phyloP scores from a whole-genome alignment of 2,329 filamentous ascomycete species.

The Cryoendolithus antarcticus region DNA sequence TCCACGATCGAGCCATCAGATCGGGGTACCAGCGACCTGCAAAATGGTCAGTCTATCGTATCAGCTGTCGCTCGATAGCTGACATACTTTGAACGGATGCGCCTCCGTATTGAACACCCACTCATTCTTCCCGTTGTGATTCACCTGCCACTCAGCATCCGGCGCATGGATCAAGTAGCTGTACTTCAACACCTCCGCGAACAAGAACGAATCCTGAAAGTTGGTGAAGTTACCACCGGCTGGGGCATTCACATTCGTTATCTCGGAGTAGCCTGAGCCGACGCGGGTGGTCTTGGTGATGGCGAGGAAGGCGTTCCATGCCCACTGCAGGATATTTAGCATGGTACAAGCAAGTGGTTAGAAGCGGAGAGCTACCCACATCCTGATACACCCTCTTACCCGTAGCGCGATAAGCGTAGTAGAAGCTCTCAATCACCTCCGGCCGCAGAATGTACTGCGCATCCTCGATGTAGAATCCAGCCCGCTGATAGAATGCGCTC shows the following conservation, averaged over 20 bases:
- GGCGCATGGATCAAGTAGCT: slow-evolving; percentile 6
- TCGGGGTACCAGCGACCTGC: no score
- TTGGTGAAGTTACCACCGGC: slow-evolving; percentile 52
- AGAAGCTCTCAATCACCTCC: slow-evolving; percentile 73
- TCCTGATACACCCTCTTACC: slow-evolving; percentile 65
- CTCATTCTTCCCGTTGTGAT: slow-evolving; percentile 31
- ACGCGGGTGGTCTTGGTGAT: slow-evolving; percentile 53
- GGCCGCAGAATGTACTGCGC: slow-evolving; percentile 58
- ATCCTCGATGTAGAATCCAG: slow-evolving; percentile 59
- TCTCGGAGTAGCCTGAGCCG: slow-evolving; percentile 53
- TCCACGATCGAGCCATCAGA: no score
- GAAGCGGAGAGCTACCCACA: slow-evolving; percentile 1
- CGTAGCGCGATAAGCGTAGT: slow-evolving; percentile 76
- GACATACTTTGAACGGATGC: slow-evolving; percentile 42
- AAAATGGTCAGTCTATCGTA: no score
- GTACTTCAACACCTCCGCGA: slow-evolving; percentile 84
- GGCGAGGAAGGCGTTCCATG: slow-evolving; percentile 62
- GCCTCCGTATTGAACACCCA: slow-evolving; percentile 56
- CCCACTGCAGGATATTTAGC: slow-evolving; percentile 48
- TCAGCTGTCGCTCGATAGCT: no score
- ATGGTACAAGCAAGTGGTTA: no score
- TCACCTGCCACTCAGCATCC: slow-evolving; percentile 6
- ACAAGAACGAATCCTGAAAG: slow-evolving; percentile 77
- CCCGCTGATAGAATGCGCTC: slow-evolving; percentile 48
- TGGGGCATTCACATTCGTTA: slow-evolving; percentile 52